These are phyloP conservation scores for Sphenostylis stenocarpa DNA, from an alignment of 306 rosid species.

Conservation along the genomic window DNA sequence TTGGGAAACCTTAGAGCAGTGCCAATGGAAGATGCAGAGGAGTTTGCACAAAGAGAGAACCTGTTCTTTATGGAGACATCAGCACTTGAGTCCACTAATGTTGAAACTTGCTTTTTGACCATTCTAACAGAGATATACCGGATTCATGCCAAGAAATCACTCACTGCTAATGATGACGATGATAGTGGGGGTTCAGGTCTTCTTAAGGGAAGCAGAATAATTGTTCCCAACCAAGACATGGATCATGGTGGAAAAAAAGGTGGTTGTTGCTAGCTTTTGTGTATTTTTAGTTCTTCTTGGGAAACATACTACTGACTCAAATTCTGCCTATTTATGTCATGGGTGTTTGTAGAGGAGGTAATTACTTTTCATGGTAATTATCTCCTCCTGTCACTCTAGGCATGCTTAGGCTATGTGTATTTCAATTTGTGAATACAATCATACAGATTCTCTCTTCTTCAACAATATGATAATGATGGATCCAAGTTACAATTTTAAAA, in stretches of 20 bases:
- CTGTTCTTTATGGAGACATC: constrained; percentile 95
- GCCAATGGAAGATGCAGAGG: constrained; percentile 90
- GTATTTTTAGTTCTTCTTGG: neutral
- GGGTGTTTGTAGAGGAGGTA: constrained; percentile 29
- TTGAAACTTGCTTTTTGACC: constrained; percentile 79
- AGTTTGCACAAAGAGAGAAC: constrained; percentile 89
- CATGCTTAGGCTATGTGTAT: constrained; percentile 27
- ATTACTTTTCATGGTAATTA: constrained; percentile 12
- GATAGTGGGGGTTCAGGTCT: constrained; percentile 46
- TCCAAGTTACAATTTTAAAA: neutral
- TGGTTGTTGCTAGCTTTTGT: constrained; percentile 62
- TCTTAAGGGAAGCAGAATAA: constrained; percentile 67
- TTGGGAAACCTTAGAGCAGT: constrained; percentile 76
- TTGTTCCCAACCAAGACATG: constrained; percentile 57
- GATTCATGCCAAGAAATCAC: constrained; percentile 67
- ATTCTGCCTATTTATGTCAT: constrained; percentile 1
- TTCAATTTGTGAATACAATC: constrained; percentile 42
- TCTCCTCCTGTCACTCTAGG: neutral
- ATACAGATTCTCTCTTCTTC: constrained; percentile 40
- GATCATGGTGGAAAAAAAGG: constrained; percentile 33
- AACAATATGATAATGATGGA: neutral
- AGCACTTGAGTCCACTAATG: constrained; percentile 87
- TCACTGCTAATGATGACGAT: constrained; percentile 50
- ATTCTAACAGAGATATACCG: constrained; percentile 73
- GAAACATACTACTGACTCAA: constrained; percentile 21